Conservation (phyloP, 1,139 yeast genomes). For the Yamadazyma oceani region DNA sequence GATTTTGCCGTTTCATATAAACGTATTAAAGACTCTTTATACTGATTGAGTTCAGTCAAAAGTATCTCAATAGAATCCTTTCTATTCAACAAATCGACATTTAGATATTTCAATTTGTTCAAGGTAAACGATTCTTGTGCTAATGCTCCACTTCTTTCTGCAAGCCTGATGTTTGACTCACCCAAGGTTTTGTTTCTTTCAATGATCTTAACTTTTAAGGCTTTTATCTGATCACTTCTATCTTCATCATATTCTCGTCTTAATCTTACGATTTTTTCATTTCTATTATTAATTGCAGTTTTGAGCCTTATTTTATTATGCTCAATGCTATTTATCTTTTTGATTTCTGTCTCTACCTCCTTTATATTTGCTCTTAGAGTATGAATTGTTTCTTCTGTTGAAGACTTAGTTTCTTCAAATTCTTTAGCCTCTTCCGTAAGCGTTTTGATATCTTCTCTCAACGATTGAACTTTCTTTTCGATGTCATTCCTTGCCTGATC, state of each 20-base stretch:
- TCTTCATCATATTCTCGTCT: slow-evolving; percentile 7
- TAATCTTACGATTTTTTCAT: slow-evolving; percentile 9
- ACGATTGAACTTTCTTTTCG: slow-evolving; percentile 18
- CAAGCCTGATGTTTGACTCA: not conserved
- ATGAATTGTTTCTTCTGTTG: not conserved
- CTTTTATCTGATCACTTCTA: slow-evolving; percentile 5
- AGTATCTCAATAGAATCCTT: slow-evolving; percentile 30
- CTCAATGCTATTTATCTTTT: slow-evolving; percentile 14
- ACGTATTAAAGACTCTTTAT: slow-evolving; percentile 25
- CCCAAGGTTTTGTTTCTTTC: slow-evolving; percentile 2
- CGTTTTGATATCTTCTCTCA: slow-evolving; percentile 12
- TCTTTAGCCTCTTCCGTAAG: slow-evolving; percentile 16
- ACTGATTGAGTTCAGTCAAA: slow-evolving; percentile 34
- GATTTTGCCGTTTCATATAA: slow-evolving; percentile 41
- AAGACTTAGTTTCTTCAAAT: slow-evolving; percentile 7
- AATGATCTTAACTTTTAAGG: slow-evolving; percentile 8
- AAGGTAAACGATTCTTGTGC: not conserved
- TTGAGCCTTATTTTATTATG: slow-evolving; percentile 3
- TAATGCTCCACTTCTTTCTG: not conserved
- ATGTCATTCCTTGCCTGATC: slow-evolving; percentile 28
- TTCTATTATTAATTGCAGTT: slow-evolving; percentile 7
- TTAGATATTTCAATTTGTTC: slow-evolving; percentile 16
- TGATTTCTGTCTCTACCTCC: slow-evolving; percentile 19
- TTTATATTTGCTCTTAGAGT: slow-evolving; percentile 9
- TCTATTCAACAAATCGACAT: slow-evolving; percentile 38